Evolutionary conservation across 306 rosid genomes (phyloP).

Genomic region (Fragaria nilgerrensis): DNA sequence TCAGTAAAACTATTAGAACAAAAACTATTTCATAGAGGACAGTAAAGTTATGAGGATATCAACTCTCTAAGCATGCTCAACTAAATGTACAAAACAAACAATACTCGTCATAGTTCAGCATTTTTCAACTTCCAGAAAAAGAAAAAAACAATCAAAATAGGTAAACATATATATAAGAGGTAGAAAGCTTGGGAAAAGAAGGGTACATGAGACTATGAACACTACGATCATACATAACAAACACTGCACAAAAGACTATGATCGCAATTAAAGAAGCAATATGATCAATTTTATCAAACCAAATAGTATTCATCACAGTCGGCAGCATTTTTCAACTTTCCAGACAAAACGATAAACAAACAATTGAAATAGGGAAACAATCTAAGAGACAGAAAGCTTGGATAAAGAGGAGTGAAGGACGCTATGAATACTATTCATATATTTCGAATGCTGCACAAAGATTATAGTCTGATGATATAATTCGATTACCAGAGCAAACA

Average conservation of each 20-base stretch:
- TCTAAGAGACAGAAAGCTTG: slow-evolving; percentile 4
- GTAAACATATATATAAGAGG: neutral
- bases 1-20: neutral
- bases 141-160: neutral
- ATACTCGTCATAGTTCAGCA: neutral
- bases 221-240: neutral
- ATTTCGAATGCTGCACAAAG: neutral
- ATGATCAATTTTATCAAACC: neutral
- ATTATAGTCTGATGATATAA: neutral
- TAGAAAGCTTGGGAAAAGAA: neutral
- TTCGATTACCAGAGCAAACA: neutral
- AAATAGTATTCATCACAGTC: neutral
- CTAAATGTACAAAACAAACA: neutral
- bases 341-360: neutral
- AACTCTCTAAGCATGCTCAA: neutral
- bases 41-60: neutral
- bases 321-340: slow-evolving; percentile 7
- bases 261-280: neutral
- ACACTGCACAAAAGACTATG: neutral
- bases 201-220: neutral
- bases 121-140: neutral
- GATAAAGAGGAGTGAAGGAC: neutral
- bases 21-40: neutral
- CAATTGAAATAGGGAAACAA: neutral
- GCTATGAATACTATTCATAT: neutral